These are phyloP conservation scores for Lasiodiplodia gonubiensis DNA, from an alignment of 2,329 filamentous ascomycete genomes.

Conservation along the genomic window DNA sequence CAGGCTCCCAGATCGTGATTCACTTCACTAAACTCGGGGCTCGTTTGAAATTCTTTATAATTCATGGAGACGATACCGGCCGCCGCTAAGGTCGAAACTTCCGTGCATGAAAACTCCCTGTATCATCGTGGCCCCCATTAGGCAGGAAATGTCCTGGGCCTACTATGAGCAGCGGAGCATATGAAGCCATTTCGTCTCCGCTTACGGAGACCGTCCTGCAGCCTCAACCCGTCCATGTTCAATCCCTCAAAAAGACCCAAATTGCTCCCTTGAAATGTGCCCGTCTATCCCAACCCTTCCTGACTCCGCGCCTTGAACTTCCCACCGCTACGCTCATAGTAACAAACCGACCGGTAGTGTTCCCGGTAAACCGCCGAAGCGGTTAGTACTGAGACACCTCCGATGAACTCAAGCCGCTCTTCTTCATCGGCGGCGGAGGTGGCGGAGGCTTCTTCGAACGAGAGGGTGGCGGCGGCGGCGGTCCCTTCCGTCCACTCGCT, in stretches of 20 bases:
- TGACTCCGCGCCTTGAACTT: neutral
- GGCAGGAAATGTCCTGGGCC: neutral
- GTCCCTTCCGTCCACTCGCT: conserved; percentile 45
- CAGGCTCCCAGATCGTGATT: neutral
- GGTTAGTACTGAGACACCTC: conserved; percentile 22
- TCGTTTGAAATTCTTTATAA: neutral
- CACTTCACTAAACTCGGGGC: neutral
- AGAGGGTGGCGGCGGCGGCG: conserved; percentile 67
- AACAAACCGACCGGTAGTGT: neutral
- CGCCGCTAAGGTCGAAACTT: conserved; percentile 4
- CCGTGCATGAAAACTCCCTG: neutral
- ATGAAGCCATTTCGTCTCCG: neutral
- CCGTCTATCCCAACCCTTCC: neutral
- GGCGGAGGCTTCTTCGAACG: conserved; percentile 70
- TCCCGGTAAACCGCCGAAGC: neutral
- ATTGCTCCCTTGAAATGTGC: conserved; percentile 6
- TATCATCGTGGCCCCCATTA: neutral
- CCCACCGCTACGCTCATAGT: neutral
- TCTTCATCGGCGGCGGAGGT: conserved; percentile 68
- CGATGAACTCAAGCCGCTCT: conserved; percentile 53
- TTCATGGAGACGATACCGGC: conserved; percentile 6
- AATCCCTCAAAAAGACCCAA: neutral
- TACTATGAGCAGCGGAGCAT: neutral
- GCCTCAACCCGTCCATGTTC: conserved; percentile 10
- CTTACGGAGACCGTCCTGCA: conserved; percentile 21